phyloP scores from a whole-genome alignment of 306 rosid species.

The Trifolium pratense region DNA sequence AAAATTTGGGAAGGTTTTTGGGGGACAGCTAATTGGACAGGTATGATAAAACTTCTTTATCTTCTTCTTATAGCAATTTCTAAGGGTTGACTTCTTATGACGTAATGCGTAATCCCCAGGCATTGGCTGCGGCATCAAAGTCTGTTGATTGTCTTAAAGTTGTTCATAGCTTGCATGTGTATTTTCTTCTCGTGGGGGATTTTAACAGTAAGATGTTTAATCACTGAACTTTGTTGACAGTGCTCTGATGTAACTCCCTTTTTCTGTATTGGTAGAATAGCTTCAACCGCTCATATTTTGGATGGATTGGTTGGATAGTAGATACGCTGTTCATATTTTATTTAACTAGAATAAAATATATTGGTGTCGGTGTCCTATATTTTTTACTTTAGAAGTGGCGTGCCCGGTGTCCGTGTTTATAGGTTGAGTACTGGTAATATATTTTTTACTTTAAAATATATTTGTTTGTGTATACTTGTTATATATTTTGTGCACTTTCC shows the following conservation, averaged over 20 bases:
- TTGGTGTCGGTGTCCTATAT: too few relatives aligned
- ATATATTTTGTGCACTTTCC: conserved; percentile 12
- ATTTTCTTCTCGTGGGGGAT: conserved; percentile 90
- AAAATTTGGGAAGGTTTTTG: conserved; percentile 84
- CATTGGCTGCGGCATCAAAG: conserved; percentile 96
- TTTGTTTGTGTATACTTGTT: conserved; percentile 29
- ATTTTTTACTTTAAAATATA: too few relatives aligned
- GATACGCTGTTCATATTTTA: too few relatives aligned
- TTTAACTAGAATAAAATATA: too few relatives aligned
- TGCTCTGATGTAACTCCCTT: conserved; percentile 20
- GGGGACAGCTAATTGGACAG: conserved; percentile 95
- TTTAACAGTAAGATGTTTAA: conserved; percentile 67
- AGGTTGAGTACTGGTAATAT: conserved; percentile 1
- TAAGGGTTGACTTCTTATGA: conserved; percentile 36
- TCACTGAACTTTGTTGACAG: conserved; percentile 35
- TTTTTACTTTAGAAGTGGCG: too few relatives aligned
- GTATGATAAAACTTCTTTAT: conserved; percentile 50
- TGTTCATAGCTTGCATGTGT: conserved; percentile 88
- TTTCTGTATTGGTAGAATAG: conserved; percentile 23
- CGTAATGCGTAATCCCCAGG: conserved; percentile 59
- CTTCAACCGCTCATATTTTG: conserved; percentile 16
- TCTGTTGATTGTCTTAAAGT: conserved; percentile 86
- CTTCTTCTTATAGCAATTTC: conserved; percentile 32
- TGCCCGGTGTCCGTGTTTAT: too few relatives aligned
- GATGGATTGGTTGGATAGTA: too few relatives aligned